Base-by-base conservation (phyloP, 768 basidiomycete species). In the Tylopilus intermedius region DNA sequence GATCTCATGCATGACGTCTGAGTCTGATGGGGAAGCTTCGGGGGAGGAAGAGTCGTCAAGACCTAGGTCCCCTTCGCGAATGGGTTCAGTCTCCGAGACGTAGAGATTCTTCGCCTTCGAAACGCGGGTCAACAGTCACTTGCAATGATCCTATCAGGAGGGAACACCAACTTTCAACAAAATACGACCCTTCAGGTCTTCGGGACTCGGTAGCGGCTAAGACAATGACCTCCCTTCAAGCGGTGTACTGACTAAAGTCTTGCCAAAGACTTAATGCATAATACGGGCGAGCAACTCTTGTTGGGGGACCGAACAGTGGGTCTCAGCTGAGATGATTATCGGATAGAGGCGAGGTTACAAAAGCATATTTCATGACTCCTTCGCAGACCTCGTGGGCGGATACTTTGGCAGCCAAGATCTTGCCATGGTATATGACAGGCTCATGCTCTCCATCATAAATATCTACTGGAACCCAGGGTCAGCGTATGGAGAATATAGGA, bases 261-360 rank as follows among this genome's bases (percentile, higher is more conserved):
- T 72, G 1, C 83, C 83, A 59, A 88, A 83, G 14, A 76, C 76
- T 15, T 79, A 76, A 40, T 66, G 69, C 81, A 98, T 82, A 62
- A 94, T 91, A 2, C 75, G 62, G 0, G 82, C 93, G 13, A 96
- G 76, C 64, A 77, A 76, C 35, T 88, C 87, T 66, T 98, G 94
- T 65, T 94, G 90, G 26, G 75, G 69, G 14, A 91, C 52, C 0
- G 79, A 74, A 67, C 92, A 95, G 62, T 95, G 94, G 1, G 94
- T 79, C 71, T 98, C 94, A 11, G 93, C 90, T 2, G 92, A 94
- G 50, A 98, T 87, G 62, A 98, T 83, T 64, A 98, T 75, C 1
- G 94, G 94, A 62, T 93, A 96, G 65, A 0, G 90, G 90, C 1
- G 91, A 94, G 1, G 88, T 80, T 39, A 88, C 82, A 63, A 97